A percentile compares a stretch with the other conserved stretches of the same genome.
These are phyloP conservation scores for Chernovozyma sophiae-reginae DNA, from an alignment of 1,139 yeast genomes.

Conservation along the genomic window DNA sequence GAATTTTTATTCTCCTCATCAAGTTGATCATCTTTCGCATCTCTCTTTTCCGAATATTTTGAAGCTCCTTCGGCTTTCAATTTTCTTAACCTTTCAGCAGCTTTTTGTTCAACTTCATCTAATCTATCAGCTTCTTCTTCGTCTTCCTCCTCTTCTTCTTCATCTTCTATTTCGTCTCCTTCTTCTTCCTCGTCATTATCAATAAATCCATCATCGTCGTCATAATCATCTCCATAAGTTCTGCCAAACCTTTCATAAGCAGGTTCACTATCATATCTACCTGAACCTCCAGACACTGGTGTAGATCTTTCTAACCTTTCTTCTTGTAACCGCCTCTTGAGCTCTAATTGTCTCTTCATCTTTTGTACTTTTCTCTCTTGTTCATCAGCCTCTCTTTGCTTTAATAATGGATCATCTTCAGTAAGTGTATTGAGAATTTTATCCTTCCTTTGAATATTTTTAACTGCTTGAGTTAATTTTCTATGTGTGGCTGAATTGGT, in stretches of 20 bases:
- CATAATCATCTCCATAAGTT: constrained; percentile 39
- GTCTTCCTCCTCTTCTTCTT: constrained; percentile 33
- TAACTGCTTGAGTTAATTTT: constrained; percentile 73
- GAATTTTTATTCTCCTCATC: constrained; percentile 23
- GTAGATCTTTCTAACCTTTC: constrained; percentile 35
- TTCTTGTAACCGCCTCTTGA: constrained; percentile 48
- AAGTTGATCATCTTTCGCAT: constrained; percentile 67
- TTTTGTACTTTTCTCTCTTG: constrained; percentile 68
- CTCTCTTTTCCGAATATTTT: constrained; percentile 39
- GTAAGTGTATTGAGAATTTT: constrained; percentile 65
- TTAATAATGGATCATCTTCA: constrained; percentile 80
- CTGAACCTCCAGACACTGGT: constrained; percentile 20
- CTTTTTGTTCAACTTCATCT: constrained; percentile 42
- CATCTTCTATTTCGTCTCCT: constrained; percentile 48
- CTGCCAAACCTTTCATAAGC: constrained; percentile 40
- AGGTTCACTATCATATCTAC: constrained; percentile 23
- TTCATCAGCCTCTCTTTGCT: constrained; percentile 77
- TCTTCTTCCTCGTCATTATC: constrained; percentile 44
- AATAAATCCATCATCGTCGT: constrained; percentile 44
- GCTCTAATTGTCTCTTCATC: constrained; percentile 62
- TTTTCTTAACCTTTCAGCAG: constrained; percentile 59
- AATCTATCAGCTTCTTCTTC: constrained; percentile 52
- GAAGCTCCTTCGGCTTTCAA: constrained; percentile 58
- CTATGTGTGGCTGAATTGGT: constrained; percentile 79
- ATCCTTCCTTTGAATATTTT: constrained; percentile 58